Evolutionary conservation across 228 moss, liverwort and hornwort species (phyloP).

Genomic region (Sphagnum magellanicum): DNA sequence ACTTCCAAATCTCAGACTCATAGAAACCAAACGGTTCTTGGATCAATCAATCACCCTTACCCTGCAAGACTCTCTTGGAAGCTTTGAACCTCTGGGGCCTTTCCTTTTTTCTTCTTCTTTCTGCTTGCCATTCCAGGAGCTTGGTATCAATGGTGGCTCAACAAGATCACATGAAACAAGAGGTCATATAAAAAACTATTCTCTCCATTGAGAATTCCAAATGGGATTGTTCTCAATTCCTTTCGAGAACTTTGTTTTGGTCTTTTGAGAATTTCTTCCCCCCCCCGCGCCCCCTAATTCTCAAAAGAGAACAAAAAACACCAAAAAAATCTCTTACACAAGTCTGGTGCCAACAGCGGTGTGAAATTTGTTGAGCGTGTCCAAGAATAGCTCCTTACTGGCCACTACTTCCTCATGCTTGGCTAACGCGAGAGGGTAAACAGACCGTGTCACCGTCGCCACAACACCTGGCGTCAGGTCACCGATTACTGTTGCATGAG

Average conservation of each 20-base stretch:
- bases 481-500: background rate
- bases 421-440: slow-evolving; percentile 27
- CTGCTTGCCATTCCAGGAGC: background rate
- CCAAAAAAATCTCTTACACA: slow-evolving; percentile 11
- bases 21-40: background rate
- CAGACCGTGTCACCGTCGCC: slow-evolving; percentile 4
- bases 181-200: background rate
- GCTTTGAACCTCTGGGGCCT: background rate
- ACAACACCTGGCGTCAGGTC: background rate
- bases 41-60: background rate
- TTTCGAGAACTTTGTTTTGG: background rate
- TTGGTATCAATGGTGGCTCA: background rate
- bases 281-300: background rate
- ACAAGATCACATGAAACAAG: background rate
- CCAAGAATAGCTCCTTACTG: slow-evolving; percentile 27
- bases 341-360: slow-evolving; percentile 15
- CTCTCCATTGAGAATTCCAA: background rate
- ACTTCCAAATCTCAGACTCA: background rate
- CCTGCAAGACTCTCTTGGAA: background rate
- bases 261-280: background rate
- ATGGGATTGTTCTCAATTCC: too few relatives aligned
- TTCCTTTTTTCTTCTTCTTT: background rate
- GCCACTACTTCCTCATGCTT: slow-evolving; percentile 26
- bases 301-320: slow-evolving; percentile 1
- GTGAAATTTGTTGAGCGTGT: slow-evolving; percentile 36